Evolutionary conservation across 441 rosid genomes (phyloP).

Genomic region (Pelargonium cotyledonis): DNA sequence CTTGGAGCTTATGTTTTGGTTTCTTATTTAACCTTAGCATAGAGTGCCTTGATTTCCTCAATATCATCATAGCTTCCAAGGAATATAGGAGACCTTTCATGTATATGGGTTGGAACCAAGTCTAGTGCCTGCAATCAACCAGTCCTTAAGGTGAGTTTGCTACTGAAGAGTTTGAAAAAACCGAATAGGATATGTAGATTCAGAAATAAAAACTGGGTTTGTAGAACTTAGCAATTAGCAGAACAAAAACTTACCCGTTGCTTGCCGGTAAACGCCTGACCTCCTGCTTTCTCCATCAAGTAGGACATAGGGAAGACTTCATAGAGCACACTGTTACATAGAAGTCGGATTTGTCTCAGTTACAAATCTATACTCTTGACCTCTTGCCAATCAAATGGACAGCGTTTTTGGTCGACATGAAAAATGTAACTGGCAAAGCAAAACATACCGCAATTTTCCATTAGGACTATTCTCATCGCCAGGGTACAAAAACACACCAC

Average conservation of each 20-base stretch:
- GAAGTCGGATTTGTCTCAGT: slow-evolving; percentile 7
- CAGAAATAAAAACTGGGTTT: too few species aligned
- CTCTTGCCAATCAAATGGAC: not conserved
- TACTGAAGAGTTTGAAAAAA: not conserved
- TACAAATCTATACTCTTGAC: not conserved
- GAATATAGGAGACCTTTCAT: slow-evolving; percentile 86
- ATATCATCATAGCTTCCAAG: slow-evolving; percentile 93
- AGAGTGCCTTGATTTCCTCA: slow-evolving; percentile 84
- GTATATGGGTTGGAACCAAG: slow-evolving; percentile 64
- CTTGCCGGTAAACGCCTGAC: slow-evolving; percentile 88
- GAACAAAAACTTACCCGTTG: slow-evolving; percentile 44
- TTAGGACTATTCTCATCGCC: slow-evolving; percentile 88
- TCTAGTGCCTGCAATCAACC: slow-evolving; percentile 60
- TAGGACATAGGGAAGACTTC: slow-evolving; percentile 98
- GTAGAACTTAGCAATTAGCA: too few species aligned
- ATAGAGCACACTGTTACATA: slow-evolving; percentile 60
- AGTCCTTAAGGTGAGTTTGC: not conserved
- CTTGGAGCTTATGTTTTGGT: not conserved
- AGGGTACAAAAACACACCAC: slow-evolving; percentile 94
- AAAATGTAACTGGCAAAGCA: not conserved
- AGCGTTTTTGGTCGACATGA: not conserved
- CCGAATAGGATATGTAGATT: too few species aligned
- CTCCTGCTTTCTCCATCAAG: slow-evolving; percentile 97
- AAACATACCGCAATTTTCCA: slow-evolving; percentile 89
- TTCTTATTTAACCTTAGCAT: slow-evolving; percentile 21